phyloP scores from a whole-genome alignment of 352 stramenopile species.

The Globisporangium irregulare region DNA sequence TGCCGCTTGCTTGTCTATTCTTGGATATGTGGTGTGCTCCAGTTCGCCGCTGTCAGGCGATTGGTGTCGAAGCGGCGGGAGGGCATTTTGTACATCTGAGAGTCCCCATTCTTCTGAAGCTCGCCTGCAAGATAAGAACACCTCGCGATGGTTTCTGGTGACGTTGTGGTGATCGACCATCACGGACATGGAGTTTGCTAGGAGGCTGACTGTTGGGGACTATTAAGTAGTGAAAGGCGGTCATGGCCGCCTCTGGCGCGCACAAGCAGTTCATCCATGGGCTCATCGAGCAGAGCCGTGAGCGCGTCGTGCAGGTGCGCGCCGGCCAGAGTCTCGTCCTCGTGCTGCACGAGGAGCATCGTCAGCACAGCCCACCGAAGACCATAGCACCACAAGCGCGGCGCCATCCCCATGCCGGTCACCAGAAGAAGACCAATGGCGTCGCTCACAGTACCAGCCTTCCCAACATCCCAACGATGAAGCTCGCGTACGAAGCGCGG shows the following conservation, averaged over 20 bases:
- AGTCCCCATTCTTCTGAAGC: no score
- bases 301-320: conserved; percentile 53
- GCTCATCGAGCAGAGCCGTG: conserved; percentile 55
- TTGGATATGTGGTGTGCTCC: not conserved
- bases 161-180: not conserved
- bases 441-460: not conserved
- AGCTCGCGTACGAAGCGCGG: conserved; percentile 16
- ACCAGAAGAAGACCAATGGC: not conserved
- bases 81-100: not conserved
- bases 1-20: not conserved
- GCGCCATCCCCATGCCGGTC: not conserved
- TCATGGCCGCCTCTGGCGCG: conserved; percentile 3
- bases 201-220: not conserved
- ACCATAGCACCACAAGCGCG: not conserved
- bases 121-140: not conserved
- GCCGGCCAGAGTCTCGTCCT: conserved; percentile 43
- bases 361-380: not conserved
- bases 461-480: conserved; percentile 9
- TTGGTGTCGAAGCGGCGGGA: not conserved
- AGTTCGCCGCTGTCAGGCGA: no score
- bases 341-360: conserved; percentile 26
- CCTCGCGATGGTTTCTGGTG: not conserved
- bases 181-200: not conserved
- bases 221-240: not conserved
- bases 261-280: conserved; percentile 55